Conservation (phyloP, 1,284 basidiomycete species). For the Ceratobasidium sp. region DNA sequence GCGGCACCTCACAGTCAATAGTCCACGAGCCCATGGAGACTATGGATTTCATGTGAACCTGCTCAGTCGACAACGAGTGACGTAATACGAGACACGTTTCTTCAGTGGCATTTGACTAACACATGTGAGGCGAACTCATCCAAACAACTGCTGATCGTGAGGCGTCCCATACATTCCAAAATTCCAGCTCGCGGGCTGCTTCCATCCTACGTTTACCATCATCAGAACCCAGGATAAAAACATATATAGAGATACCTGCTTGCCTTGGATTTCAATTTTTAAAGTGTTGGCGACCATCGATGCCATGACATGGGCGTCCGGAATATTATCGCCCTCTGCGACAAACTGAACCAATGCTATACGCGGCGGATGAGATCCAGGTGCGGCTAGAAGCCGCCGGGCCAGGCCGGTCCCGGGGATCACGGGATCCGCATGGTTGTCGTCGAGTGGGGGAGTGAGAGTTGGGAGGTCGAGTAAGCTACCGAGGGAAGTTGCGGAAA, state of each 20-base stretch:
- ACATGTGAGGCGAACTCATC: conserved; percentile 57
- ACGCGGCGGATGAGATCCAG: conserved; percentile 27
- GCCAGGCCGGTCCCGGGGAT: conserved; percentile 42
- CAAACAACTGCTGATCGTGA: conserved; percentile 77
- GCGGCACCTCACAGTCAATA: conserved; percentile 15
- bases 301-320: conserved; percentile 41
- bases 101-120: neutral
- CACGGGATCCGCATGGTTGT: neutral
- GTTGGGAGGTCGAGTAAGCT: conserved; percentile 29
- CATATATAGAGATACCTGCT: neutral
- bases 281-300: conserved; percentile 30
- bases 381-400: conserved; percentile 36
- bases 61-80: conserved; percentile 20
- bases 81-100: neutral
- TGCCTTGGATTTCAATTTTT: conserved; percentile 41
- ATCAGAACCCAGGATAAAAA: neutral
- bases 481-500: conserved; percentile 32
- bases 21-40: too few species aligned
- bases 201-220: conserved; percentile 61
- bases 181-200: conserved; percentile 73
- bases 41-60: conserved; percentile 9
- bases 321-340: conserved; percentile 41
- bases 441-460: conserved; percentile 4
- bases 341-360: conserved; percentile 37
- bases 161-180: conserved; percentile 79